Conservation (phyloP, 768 basidiomycete species). For the Glaciozyma antarctica region DNA sequence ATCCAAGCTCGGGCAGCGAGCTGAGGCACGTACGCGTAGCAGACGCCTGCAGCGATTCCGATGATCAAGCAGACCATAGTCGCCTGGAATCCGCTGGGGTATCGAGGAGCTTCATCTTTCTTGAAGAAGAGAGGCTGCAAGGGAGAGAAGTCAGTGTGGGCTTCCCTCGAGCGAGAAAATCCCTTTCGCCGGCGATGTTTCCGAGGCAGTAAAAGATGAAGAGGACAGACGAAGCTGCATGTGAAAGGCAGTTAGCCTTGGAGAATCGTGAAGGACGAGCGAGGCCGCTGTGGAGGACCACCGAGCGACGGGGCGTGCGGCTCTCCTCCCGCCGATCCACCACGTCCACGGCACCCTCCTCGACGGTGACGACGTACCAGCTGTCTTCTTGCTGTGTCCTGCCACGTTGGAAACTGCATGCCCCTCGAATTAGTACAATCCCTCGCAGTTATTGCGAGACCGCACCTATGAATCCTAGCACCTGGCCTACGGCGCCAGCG, state of each 20-base stretch:
- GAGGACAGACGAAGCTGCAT: neutral
- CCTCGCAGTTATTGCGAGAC: neutral
- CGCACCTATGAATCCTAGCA: neutral
- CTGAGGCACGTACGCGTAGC: neutral
- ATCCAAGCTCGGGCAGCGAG: neutral
- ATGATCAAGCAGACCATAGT: neutral
- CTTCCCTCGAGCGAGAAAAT: neutral
- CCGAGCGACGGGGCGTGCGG: too few relatives aligned
- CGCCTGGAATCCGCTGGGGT: neutral
- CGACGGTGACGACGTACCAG: neutral
- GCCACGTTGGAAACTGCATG: neutral
- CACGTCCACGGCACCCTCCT: too few relatives aligned
- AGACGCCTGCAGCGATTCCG: neutral
- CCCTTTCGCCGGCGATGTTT: neutral
- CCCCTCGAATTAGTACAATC: neutral
- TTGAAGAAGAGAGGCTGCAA: neutral
- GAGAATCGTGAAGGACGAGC: too few relatives aligned
- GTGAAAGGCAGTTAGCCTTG: too few relatives aligned
- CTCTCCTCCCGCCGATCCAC: too few relatives aligned
- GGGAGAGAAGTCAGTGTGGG: neutral
- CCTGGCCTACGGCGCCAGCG: neutral
- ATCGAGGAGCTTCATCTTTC: neutral
- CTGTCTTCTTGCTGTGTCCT: neutral
- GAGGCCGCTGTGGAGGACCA: too few relatives aligned
- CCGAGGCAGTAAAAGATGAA: neutral